Percentiles rank a stretch among this genome's conserved stretches.
These are phyloP conservation scores for Fusarium cicatricum DNA, from an alignment of 2,329 filamentous ascomycete species.

Conservation along the genomic window DNA sequence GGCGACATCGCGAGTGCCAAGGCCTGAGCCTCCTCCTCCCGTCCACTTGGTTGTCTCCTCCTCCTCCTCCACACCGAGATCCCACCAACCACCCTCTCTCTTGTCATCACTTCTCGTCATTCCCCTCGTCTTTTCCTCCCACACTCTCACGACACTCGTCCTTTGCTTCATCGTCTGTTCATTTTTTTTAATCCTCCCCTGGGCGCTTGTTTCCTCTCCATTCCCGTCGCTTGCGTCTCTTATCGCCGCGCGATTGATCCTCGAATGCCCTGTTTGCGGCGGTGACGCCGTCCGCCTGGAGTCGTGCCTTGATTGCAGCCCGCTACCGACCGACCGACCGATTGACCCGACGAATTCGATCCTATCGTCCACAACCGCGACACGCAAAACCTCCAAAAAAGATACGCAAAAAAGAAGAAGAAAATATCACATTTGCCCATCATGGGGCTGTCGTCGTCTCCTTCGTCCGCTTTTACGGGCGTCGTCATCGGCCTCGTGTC, in stretches of 20 bases:
- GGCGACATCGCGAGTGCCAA: conserved; percentile 35
- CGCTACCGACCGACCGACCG: conserved; percentile 28
- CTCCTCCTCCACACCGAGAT: conserved; percentile 33
- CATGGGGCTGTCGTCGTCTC: conserved; percentile 45
- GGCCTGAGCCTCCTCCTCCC: conserved; percentile 8
- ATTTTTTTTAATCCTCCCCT: conserved; percentile 21
- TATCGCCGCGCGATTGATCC: conserved; percentile 37
- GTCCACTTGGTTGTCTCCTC: not conserved
- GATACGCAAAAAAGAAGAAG: not conserved
- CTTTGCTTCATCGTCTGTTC: conserved; percentile 12
- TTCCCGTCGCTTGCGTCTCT: conserved; percentile 9
- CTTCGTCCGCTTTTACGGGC: conserved; percentile 67
- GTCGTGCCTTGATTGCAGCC: conserved; percentile 32
- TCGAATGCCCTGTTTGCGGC: conserved; percentile 41
- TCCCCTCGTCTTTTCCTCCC: conserved; percentile 18
- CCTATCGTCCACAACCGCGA: conserved; percentile 3
- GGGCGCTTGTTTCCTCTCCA: conserved; percentile 6
- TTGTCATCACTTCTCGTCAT: conserved; percentile 16
- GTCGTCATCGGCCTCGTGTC: conserved; percentile 95
- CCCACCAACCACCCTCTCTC: conserved; percentile 26
- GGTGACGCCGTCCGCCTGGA: conserved; percentile 43
- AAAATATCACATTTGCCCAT: conserved; percentile 19
- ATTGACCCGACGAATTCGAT: conserved; percentile 30
- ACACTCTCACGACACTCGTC: conserved; percentile 6
- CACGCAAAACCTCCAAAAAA: too few species aligned